Base-by-base conservation (phyloP, 1,284 basidiomycete genomes). In the Cerrena zonata region DNA sequence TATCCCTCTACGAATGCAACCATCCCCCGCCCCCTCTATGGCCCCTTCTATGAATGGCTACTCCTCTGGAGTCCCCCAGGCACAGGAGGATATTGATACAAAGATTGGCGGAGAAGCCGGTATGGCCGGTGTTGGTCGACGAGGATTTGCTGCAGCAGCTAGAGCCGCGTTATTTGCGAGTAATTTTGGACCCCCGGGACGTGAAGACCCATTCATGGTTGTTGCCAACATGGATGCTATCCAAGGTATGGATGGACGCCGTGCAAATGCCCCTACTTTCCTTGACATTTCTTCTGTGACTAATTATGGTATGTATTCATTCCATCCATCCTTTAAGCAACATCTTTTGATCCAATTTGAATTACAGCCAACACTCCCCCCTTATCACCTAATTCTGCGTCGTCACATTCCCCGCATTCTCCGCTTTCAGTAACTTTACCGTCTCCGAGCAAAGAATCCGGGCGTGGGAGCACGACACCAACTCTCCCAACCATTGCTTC, bases 41-140 rank as follows among this genome's bases (percentile, higher is more conserved):
- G 51, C 44, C 45, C 42, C 56, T 45, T 39, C 51, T 39, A 55
- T 12, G 4, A 23, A 21, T n/a, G 22, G 19, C 24, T 4, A 38
- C 46, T 11, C 27, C 44, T 12, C 26, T 15, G 27, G 46, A 2
- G 13, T 45, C 10, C 22, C 34, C 10, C 30, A 30, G n/a, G 24
- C 30, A 11, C 30, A n/a, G 12, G 11, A 19, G 27, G 62, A 75
- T 38, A 75, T 81, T 4, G 81, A 91, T 61, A 91, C 89, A 13
- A 82, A 84, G 59, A 78, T 64, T 7, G 90, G 89, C 3, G 90
- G 89, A 2, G 82, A 78, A 54, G 89, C 89, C 4, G 91, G 91
- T 0, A 93, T 93, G 90, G 91, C 91, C 0, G 91, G 91, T 15
- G 90, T 94, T 2, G 91, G 91, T 3, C 72, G 91, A 53, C 73